Evolutionary conservation across 257 asterid species (phyloP), one percentile per base, ranked within the genome.

Genomic region (Solanum sejunctum): DNA sequence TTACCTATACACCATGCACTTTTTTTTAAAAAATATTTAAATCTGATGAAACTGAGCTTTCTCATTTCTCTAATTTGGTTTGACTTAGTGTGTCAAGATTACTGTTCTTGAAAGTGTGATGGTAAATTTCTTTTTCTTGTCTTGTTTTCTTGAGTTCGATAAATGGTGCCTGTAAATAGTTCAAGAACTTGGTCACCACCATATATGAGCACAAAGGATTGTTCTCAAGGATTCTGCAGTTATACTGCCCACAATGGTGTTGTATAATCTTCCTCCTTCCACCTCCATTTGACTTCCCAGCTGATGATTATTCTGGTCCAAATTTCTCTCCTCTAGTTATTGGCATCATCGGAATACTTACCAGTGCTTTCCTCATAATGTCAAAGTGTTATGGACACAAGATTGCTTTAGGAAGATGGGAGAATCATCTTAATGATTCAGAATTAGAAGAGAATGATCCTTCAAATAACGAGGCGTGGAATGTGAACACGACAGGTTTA

Each of bases 161-260:
- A 77, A 23, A 70, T 86, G 87, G 90, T 72, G 1, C 82, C 90
- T 6, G 13, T 83, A 56, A 82, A 70, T 58, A 88, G 79, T 70
- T 89, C 89, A 72, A 85, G 85, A 60, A 85, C 90, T 12, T 89
- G 93, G 91, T 80, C 28, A 28, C 28, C 28, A 41, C 91, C 91
- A 6, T 89, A 89, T 69, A 85, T 89, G 82, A 89, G 87, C 60
- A 88, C 88, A 8, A 90, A 83, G 75, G 94, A 92, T 75, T 92
- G 93, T 55, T 88, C 94, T 45, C 89, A 87, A 69, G 93, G 94
- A 15, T 89, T 90, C 54, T 92, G 92, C 51, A 90, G 92, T 84
- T 87, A 6, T 90, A 89, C 81, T 92, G 92, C 49, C 94, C 92
- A 6, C 92, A 92, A 69, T 89, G 93, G 94, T 92, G 94, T 86